Base-by-base conservation (phyloP, 306 rosid genomes). In the Vigna hirtella region DNA sequence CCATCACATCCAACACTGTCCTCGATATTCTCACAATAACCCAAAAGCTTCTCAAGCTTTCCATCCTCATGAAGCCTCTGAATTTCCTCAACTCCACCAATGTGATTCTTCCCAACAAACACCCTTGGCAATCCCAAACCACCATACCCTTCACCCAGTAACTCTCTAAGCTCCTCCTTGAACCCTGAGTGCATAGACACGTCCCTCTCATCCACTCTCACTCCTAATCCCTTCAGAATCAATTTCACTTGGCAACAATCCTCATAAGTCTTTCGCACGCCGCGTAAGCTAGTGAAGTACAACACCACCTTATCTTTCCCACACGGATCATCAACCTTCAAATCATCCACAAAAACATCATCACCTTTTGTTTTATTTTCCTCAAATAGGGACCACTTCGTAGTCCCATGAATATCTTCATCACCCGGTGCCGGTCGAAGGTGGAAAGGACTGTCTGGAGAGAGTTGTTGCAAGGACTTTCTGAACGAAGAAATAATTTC, bases 151-250 rank as follows among this genome's bases (percentile, higher is more conserved):
- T 83, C 85, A 52, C 85, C 83, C 7, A 87, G 9, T 1, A 88
- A 85, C 81, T 89, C 96, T 43, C 70, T 95, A 0, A 95, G 85
- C 81, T 96, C 99, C 20, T 93, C 98, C 76, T 86, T 93, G 85
- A 96, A 96, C 79, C 93, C 99, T 0, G 90, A 88, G 87, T 96
- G 98, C 99, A 96, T 93, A 0, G 97, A 96, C 5, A 96, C 92
- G 51, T 96, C 99, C 55, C 97, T 86, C 73, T 96, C 99, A 63
- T 96, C 98, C 5, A 91, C 86, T 8, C 88, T 86, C 26, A 90
- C 75, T 7, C 96, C 90, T 22, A 91, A n/a, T 9, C 91, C 87
- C 79, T 83, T 93, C 58, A 96, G 49, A 75, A 93, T 93, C 43
- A 87, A 70, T 65, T 88, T 86, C 67, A 93, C 98, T 65, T 91